Evolutionary conservation across 2,329 filamentous ascomycete species (phyloP).

Genomic region (Pseudocercospora vitis): DNA sequence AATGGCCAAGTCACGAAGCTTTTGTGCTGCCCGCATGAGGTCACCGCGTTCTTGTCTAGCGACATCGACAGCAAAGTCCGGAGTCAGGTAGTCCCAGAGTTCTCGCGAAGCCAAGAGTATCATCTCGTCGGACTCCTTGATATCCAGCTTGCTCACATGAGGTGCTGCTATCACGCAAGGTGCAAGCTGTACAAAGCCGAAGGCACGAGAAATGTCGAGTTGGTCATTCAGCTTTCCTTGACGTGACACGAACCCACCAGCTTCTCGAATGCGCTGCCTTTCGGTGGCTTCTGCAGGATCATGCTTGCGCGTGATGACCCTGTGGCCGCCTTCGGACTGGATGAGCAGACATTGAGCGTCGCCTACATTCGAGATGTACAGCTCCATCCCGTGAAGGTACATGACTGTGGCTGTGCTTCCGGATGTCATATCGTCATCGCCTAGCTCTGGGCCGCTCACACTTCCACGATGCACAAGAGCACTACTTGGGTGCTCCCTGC

Average conservation of each 20-base stretch:
- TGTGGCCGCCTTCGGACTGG: conserved; percentile 79
- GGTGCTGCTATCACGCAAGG: conserved; percentile 91
- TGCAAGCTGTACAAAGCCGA: conserved; percentile 91
- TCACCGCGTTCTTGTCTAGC: conserved; percentile 82
- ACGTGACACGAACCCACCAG: conserved; percentile 91
- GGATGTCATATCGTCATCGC: conserved; percentile 83
- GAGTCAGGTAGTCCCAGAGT: conserved; percentile 90
- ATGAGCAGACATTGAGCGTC: conserved; percentile 96
- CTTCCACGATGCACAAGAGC: conserved; percentile 67
- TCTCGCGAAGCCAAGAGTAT: conserved; percentile 88
- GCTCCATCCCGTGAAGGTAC: conserved; percentile 83
- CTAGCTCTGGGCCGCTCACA: conserved; percentile 71
- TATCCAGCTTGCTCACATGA: conserved; percentile 72
- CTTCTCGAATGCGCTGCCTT: conserved; percentile 84
- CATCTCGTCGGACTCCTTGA: conserved; percentile 89
- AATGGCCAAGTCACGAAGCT: conserved; percentile 90
- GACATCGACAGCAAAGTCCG: conserved; percentile 88
- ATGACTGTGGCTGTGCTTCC: conserved; percentile 90
- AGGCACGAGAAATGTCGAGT: conserved; percentile 88
- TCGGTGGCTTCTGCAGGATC: conserved; percentile 86
- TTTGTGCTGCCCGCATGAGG: conserved; percentile 92
- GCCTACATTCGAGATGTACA: conserved; percentile 93
- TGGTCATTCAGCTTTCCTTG: conserved; percentile 91
- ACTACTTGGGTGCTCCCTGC: conserved; percentile 57
- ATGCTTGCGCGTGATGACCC: conserved; percentile 84